A percentile compares a stretch with the other conserved stretches of the same genome.
Evolutionary conservation across 208 protist genomes (phyloP).

Genomic region (Trypanosomatidae sp.): DNA sequence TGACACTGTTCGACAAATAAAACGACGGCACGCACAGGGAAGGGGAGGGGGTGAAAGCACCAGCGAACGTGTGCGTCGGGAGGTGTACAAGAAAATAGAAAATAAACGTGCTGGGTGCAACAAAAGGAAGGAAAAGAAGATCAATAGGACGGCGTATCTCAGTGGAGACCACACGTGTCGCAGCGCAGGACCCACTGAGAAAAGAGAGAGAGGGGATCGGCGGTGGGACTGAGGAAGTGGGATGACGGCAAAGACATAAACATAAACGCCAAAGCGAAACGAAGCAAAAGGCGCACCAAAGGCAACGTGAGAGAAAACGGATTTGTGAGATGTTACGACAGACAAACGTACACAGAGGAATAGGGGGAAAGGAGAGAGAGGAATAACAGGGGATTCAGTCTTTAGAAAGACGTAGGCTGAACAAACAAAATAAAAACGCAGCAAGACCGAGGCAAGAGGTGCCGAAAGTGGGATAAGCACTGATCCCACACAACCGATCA

Average conservation of each 20-base stretch:
- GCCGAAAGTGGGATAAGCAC: background rate
- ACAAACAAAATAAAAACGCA: constrained; percentile 12
- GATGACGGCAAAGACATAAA: background rate
- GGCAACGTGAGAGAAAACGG: constrained; percentile 1
- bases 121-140: background rate
- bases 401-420: constrained; percentile 19
- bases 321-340: background rate
- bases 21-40: background rate
- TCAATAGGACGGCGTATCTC: background rate
- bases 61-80: background rate
- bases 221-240: background rate
- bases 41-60: background rate
- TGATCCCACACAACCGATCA: background rate
- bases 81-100: constrained; percentile 10
- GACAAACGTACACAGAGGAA: constrained; percentile 1
- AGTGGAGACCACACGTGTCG: background rate
- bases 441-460: background rate
- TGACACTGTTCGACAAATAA: background rate
- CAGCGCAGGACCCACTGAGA: background rate
- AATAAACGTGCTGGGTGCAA: constrained; percentile 3
- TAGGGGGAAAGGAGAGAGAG: background rate
- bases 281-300: constrained; percentile 7
- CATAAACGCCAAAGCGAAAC: background rate
- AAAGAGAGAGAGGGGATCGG: constrained; percentile 8
- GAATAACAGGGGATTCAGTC: constrained; percentile 3